These are phyloP conservation scores for Anthostomella pinea DNA, from an alignment of 2,329 filamentous ascomycete species.

Conservation along the genomic window DNA sequence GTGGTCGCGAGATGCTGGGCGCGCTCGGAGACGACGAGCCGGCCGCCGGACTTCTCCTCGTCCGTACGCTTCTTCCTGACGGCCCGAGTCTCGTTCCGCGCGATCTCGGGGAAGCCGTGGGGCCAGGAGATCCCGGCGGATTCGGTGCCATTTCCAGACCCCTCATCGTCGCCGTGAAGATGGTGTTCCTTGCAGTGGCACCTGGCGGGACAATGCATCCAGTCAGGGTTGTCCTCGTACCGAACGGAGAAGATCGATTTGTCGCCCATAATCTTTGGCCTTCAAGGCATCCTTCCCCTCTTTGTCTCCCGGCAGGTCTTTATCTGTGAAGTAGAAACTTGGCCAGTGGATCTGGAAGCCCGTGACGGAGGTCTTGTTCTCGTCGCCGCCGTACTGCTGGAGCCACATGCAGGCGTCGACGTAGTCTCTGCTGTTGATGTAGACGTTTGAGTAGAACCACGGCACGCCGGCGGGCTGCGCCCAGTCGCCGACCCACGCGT, in stretches of 20 bases:
- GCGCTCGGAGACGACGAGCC: constrained; percentile 20
- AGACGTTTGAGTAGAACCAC: constrained; percentile 27
- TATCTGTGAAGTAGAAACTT: constrained; percentile 18
- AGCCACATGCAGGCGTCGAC: constrained; percentile 26
- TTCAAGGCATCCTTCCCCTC: constrained; percentile 1
- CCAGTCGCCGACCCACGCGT: constrained; percentile 26
- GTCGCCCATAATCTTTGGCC: constrained; percentile 14
- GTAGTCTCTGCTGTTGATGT: constrained; percentile 10
- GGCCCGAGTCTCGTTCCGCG: not conserved
- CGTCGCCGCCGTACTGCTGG: constrained; percentile 21
- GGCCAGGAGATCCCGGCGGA: not conserved
- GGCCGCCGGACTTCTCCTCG: constrained; percentile 5
- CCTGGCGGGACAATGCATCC: too few species aligned
- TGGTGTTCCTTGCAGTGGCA: too few species aligned
- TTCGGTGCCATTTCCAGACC: too few species aligned
- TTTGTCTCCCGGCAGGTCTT: constrained; percentile 7
- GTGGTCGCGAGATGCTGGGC: constrained; percentile 15
- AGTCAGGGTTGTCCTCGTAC: too few species aligned
- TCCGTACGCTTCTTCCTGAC: not conserved
- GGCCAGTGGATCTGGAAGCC: constrained; percentile 33
- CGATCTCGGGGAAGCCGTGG: not conserved
- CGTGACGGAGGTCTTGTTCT: too few species aligned
- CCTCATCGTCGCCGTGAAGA: too few species aligned
- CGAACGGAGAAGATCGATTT: too few species aligned
- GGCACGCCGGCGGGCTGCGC: constrained; percentile 20